These are phyloP conservation scores for Salix udensis DNA, from an alignment of 345 rosid species.

Conservation along the genomic window DNA sequence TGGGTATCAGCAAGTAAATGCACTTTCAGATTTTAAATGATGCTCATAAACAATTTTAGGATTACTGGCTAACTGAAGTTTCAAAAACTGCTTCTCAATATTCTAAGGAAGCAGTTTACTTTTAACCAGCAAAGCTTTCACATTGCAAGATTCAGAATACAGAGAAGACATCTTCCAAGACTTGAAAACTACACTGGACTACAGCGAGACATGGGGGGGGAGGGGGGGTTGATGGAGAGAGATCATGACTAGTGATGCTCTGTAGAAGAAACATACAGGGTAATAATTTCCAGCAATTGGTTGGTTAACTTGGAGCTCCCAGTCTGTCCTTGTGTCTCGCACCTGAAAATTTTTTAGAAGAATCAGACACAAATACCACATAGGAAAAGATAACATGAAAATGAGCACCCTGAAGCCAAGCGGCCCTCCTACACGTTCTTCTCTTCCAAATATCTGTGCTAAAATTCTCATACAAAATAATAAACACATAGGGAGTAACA, in stretches of 20 bases:
- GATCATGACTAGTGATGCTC: not conserved
- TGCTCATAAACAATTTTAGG: not conserved
- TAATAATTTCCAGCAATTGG: conserved; percentile 92
- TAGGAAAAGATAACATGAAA: conserved; percentile 1
- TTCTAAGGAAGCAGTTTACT: not conserved
- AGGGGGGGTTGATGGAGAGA: not conserved
- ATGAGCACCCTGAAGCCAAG: not conserved
- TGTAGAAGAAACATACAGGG: conserved; percentile 52
- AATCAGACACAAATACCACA: conserved; percentile 8
- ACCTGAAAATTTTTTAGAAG: conserved; percentile 44
- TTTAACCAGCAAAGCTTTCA: not conserved
- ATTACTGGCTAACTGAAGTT: not conserved
- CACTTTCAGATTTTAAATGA: not conserved
- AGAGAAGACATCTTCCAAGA: not conserved
- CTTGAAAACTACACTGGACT: not conserved
- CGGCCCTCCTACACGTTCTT: not conserved
- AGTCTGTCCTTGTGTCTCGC: conserved; percentile 77
- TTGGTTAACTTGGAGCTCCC: conserved; percentile 81
- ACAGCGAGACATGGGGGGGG: not conserved
- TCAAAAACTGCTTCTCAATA: not conserved
- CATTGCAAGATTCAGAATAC: not conserved
- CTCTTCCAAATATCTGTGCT: not conserved
- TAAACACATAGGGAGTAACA: not conserved
- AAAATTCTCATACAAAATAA: not conserved
- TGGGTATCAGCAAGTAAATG: not conserved